Conservation (phyloP, 2,329 filamentous ascomycete species). For the Penicillium brevicompactum region DNA sequence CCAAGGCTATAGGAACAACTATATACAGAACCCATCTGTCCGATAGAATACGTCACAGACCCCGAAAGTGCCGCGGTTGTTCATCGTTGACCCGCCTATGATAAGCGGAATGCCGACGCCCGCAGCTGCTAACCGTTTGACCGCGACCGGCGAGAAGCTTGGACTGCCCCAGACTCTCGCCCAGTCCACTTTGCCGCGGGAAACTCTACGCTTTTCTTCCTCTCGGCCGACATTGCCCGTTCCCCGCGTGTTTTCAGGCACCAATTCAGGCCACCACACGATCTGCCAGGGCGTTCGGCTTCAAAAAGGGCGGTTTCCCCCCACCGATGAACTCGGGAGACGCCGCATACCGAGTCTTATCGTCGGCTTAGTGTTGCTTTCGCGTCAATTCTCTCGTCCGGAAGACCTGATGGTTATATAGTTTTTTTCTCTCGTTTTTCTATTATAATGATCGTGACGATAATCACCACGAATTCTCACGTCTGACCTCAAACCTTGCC, state of each 20-base stretch:
- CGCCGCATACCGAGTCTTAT: slow-evolving; percentile 24
- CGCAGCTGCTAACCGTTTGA: background rate
- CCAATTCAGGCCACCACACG: background rate
- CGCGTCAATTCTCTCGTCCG: slow-evolving; percentile 8
- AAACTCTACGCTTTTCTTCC: slow-evolving; percentile 16
- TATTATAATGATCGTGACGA: background rate
- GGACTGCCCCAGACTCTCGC: background rate
- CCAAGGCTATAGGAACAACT: background rate
- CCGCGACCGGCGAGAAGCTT: background rate
- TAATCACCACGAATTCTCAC: slow-evolving; percentile 11
- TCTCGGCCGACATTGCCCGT: slow-evolving; percentile 27
- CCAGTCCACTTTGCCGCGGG: slow-evolving; percentile 22
- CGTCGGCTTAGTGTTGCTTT: slow-evolving; percentile 7
- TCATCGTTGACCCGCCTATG: slow-evolving; percentile 11
- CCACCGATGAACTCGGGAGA: slow-evolving; percentile 13
- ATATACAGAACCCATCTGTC: slow-evolving; percentile 24
- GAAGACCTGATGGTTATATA: slow-evolving; percentile 16
- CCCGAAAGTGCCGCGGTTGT: slow-evolving; percentile 23
- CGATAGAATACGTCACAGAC: slow-evolving; percentile 27
- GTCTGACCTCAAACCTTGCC: background rate
- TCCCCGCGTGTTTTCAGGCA: slow-evolving; percentile 10
- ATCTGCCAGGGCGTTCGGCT: background rate
- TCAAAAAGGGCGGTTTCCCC: slow-evolving; percentile 3
- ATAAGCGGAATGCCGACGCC: slow-evolving; percentile 4
- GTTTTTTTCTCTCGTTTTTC: background rate